Evolutionary conservation across 148 eudicot species (phyloP), one percentile per base, ranked within the genome.

Genomic region (Vaccinium myrtillus): DNA sequence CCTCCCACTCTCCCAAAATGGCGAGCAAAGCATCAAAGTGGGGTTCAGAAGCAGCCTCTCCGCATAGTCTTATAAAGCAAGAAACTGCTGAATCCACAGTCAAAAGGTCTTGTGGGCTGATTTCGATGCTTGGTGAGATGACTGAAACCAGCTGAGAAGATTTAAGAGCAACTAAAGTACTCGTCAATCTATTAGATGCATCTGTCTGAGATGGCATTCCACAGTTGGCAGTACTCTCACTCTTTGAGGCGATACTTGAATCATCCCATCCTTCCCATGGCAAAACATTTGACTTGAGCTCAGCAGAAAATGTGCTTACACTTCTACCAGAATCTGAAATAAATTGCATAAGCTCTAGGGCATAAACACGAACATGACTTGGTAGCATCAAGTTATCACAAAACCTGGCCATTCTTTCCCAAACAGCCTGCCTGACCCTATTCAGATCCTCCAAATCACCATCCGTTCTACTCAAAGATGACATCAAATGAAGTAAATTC

Each of bases 191-290:
- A 80, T 86, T 93, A 27, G 98, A 85, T n/a, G 89, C 87, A 85
- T 94, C 94, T 56, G 90, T 61, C 56, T 87, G 88, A 79, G 63
- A 76, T 67, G 83, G 84, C 77, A 83, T 80, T 39, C 67, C 86
- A 58, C 82, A 84, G 63, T 88, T 88, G 55, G 82, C 69, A 43
- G 25, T 78, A 55, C 86, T 81, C 65, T 92, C 90, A 12, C n/a
- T 14, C 51, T 86, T 77, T 4, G 85, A 84, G 77, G 81, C 78
- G 86, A 81, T 56, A 81, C 55, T 88, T 84, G 88, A 82, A 84
- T 88, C 87, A 23, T 91, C 92, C 97, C 98, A 96, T 58, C 89
- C 93, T 87, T 95, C 98, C 99, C 99, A 97, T 71, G 96, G 91
- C 85, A 85, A 75, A 86, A 94, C 90, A 86, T 85, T 70, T 49